Conservation (phyloP, 1,284 basidiomycete genomes). For the Heterobasidion irregulare region DNA sequence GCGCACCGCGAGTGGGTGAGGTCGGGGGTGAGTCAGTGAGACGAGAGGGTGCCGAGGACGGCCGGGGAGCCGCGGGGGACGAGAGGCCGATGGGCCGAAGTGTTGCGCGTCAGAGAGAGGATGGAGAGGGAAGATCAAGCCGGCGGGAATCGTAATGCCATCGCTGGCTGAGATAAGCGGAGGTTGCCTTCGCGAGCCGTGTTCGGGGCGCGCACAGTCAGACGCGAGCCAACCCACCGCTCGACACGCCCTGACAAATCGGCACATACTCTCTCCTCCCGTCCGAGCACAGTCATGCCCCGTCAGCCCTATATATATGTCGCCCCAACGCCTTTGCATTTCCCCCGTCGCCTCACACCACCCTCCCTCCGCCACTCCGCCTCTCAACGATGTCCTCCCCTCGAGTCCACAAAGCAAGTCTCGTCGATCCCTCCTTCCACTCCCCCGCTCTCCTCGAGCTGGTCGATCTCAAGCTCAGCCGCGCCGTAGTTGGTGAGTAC, state of each 20-base stretch:
- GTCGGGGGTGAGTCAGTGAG: background rate
- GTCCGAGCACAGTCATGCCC: conserved; percentile 1
- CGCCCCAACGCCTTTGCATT: background rate
- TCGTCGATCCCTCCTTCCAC: conserved; percentile 53
- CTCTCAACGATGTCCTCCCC: conserved; percentile 17
- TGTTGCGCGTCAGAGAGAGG: background rate
- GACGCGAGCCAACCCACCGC: conserved; percentile 1
- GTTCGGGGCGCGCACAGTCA: background rate
- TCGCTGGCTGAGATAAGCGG: background rate
- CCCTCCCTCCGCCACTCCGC: conserved; percentile 10
- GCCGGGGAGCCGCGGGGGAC: background rate
- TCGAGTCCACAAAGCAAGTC: conserved; percentile 49
- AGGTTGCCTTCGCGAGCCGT: background rate
- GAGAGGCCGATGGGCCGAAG: background rate
- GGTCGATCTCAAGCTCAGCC: conserved; percentile 49
- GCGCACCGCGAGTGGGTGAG: background rate
- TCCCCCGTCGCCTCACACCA: conserved; percentile 4
- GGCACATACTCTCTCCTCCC: conserved; percentile 5
- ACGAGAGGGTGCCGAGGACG: background rate
- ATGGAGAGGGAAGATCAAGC: background rate
- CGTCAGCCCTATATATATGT: background rate
- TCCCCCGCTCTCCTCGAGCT: conserved; percentile 56
- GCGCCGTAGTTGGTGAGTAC: conserved; percentile 50
- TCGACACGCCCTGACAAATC: conserved; percentile 4
- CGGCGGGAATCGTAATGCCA: background rate